phyloP scores from a whole-genome alignment of 495 filamentous ascomycete genomes.

The Geoglossum glabrum region DNA sequence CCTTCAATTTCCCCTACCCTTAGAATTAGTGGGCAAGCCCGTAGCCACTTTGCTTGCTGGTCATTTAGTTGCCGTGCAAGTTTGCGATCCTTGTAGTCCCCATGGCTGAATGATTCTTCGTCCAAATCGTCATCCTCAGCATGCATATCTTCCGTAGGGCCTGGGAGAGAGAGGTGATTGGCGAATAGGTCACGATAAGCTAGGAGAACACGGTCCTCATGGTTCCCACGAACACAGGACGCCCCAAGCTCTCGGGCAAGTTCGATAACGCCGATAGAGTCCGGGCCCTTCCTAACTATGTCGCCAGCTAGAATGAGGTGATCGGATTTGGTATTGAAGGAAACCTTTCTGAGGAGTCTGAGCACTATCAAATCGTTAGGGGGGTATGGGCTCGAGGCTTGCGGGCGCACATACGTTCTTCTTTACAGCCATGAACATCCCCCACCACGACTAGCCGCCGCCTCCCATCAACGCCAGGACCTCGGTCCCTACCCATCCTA shows the following conservation, averaged over 20 bases:
- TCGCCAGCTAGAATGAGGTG: slow-evolving; percentile 73
- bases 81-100: slow-evolving; percentile 22
- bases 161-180: slow-evolving; percentile 12
- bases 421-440: slow-evolving; percentile 8
- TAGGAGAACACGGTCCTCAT: slow-evolving; percentile 65
- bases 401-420: neutral
- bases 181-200: slow-evolving; percentile 24
- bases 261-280: slow-evolving; percentile 59
- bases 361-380: neutral
- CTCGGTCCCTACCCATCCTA: slow-evolving; percentile 1
- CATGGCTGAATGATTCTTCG: slow-evolving; percentile 17
- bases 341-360: slow-evolving; percentile 41
- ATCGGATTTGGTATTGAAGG: slow-evolving; percentile 42
- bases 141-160: slow-evolving; percentile 1
- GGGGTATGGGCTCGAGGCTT: neutral
- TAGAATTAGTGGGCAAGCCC: slow-evolving; percentile 54
- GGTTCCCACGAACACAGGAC: slow-evolving; percentile 74
- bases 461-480: slow-evolving; percentile 6
- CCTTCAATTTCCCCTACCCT: slow-evolving; percentile 35
- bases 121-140: slow-evolving; percentile 13
- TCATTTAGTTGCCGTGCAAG: slow-evolving; percentile 31
- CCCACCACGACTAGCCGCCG: slow-evolving; percentile 4
- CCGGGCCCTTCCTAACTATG: slow-evolving; percentile 73
- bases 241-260: slow-evolving; percentile 48
- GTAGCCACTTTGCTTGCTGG: slow-evolving; percentile 51